phyloP scores from a whole-genome alignment of 1,284 basidiomycete genomes.

The Melampsora larici-populina region DNA sequence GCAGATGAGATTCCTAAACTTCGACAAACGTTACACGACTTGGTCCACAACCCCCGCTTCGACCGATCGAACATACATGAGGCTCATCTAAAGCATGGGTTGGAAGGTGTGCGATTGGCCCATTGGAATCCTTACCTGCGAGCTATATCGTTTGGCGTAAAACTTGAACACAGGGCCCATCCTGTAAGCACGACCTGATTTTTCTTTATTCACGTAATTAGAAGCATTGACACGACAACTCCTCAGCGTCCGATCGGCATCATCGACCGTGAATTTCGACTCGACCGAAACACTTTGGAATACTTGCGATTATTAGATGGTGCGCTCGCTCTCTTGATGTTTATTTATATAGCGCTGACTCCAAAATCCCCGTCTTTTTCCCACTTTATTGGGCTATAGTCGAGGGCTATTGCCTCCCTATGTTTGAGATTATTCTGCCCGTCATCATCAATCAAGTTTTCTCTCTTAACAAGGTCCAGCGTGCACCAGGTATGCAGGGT shows the following conservation, averaged over 20 bases:
- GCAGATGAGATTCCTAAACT: not conserved
- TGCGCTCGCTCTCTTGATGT: not conserved
- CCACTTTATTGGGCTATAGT: not conserved
- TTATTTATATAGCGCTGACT: not conserved
- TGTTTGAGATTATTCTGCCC: constrained; percentile 27
- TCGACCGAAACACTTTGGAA: not conserved
- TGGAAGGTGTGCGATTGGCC: constrained; percentile 26
- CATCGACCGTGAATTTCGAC: constrained; percentile 1
- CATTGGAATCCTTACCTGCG: constrained; percentile 29
- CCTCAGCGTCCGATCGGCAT: not conserved
- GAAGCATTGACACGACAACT: too few relatives aligned
- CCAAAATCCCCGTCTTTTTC: not conserved
- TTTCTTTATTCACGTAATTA: too few relatives aligned
- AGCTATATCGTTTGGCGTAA: not conserved
- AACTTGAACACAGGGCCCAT: too few relatives aligned
- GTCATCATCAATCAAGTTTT: constrained; percentile 33
- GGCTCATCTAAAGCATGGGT: constrained; percentile 3
- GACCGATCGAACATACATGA: not conserved
- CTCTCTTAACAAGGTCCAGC: constrained; percentile 11
- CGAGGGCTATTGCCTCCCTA: constrained; percentile 16
- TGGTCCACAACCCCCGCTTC: not conserved
- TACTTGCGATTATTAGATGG: not conserved
- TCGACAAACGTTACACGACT: constrained; percentile 10
- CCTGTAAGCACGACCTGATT: too few relatives aligned
- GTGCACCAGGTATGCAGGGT: constrained; percentile 30